These are phyloP conservation scores for Leishmania arabica DNA, from an alignment of 208 protist genomes.

Conservation along the genomic window DNA sequence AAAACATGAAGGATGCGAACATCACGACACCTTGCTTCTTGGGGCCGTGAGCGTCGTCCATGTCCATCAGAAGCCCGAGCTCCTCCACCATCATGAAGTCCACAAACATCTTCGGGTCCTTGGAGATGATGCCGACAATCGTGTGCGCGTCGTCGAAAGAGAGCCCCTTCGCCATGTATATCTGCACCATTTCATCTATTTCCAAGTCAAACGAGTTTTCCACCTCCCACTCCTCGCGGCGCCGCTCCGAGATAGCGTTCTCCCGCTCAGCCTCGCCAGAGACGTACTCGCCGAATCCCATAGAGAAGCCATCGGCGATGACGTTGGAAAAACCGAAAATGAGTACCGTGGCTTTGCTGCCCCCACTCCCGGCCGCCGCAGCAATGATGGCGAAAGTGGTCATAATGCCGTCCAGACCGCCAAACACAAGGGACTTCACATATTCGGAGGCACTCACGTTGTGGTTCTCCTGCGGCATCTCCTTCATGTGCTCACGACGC, in stretches of 20 bases:
- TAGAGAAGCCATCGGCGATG: conserved; percentile 94
- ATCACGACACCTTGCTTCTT: conserved; percentile 93
- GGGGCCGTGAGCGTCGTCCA: conserved; percentile 76
- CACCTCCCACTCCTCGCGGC: conserved; percentile 94
- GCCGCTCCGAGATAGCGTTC: conserved; percentile 82
- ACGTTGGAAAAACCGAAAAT: conserved; percentile 95
- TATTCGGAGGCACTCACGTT: conserved; percentile 89
- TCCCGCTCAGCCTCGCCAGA: conserved; percentile 92
- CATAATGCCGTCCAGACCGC: conserved; percentile 95
- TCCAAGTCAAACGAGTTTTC: conserved; percentile 94
- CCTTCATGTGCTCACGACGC: conserved; percentile 80
- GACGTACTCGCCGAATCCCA: conserved; percentile 96
- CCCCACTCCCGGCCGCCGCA: conserved; percentile 87
- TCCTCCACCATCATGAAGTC: conserved; percentile 96
- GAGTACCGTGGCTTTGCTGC: conserved; percentile 78
- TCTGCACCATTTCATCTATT: conserved; percentile 94
- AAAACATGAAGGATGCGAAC: conserved; percentile 94
- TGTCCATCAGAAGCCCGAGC: conserved; percentile 84
- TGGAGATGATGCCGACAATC: conserved; percentile 95
- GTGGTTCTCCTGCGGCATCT: conserved; percentile 76
- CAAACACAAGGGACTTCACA: conserved; percentile 95
- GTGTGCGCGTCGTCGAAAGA: conserved; percentile 85
- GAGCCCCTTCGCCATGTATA: conserved; percentile 94
- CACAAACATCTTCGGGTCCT: conserved; percentile 94
- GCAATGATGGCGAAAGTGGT: conserved; percentile 96